Evolutionary conservation across 2,329 filamentous ascomycete species (phyloP).

Genomic region (Claviceps purpurea): DNA sequence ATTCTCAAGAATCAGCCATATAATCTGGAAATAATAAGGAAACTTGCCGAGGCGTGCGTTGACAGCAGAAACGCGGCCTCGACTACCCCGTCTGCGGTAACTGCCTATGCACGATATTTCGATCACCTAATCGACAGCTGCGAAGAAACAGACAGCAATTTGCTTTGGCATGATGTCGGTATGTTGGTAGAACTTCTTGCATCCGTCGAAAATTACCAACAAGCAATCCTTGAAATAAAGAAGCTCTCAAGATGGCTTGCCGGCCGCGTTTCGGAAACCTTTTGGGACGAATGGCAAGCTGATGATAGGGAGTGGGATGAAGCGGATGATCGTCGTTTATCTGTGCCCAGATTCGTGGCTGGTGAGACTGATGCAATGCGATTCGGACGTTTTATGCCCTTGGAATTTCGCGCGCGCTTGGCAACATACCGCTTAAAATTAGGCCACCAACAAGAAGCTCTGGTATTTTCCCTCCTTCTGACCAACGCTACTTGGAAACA

Average conservation of each 20-base stretch:
- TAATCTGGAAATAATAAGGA: constrained; percentile 41
- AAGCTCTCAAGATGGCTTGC: constrained; percentile 69
- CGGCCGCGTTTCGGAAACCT: constrained; percentile 56
- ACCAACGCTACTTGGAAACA: not conserved
- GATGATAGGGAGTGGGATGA: constrained; percentile 88
- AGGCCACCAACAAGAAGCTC: constrained; percentile 56
- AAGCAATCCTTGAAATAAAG: constrained; percentile 59
- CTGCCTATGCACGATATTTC: constrained; percentile 36
- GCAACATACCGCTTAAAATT: constrained; percentile 70
- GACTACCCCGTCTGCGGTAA: constrained; percentile 26
- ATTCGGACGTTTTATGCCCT: constrained; percentile 63
- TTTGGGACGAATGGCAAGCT: constrained; percentile 58
- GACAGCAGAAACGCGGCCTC: constrained; percentile 34
- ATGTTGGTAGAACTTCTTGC: constrained; percentile 74
- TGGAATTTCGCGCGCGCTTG: constrained; percentile 73
- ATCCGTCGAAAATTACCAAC: constrained; percentile 45
- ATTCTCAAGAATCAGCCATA: constrained; percentile 38
- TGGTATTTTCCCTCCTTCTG: constrained; percentile 37
- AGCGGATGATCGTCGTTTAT: constrained; percentile 51
- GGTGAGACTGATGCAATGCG: constrained; percentile 36
- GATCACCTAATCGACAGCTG: constrained; percentile 24
- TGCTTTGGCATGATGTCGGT: constrained; percentile 70
- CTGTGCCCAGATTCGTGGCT: constrained; percentile 46
- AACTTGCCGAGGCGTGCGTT: constrained; percentile 42
- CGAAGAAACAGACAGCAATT: constrained; percentile 20